phyloP scores from a whole-genome alignment of 306 rosid species.

The Cucumis hystrix region DNA sequence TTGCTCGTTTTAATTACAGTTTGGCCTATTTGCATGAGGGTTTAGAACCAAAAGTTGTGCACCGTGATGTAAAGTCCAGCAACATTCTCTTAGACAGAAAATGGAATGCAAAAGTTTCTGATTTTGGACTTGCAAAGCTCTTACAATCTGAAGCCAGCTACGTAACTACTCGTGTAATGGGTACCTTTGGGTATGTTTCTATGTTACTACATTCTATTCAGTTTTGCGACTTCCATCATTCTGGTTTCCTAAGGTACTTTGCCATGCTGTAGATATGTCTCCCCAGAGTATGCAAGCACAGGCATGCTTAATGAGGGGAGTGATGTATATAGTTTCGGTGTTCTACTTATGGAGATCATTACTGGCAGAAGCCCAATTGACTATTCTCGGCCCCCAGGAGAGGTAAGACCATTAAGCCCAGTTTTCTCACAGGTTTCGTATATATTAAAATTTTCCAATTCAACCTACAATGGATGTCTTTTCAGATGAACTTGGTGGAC shows the following conservation, averaged over 20 bases:
- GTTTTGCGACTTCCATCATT: not conserved
- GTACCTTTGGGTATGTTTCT: conserved; percentile 72
- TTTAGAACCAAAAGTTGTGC: conserved; percentile 95
- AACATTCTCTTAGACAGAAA: conserved; percentile 84
- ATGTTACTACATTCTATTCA: not conserved
- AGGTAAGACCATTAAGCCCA: conserved; percentile 32
- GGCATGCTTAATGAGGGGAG: conserved; percentile 96
- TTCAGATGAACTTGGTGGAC: conserved; percentile 94
- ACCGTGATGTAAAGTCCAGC: conserved; percentile 89
- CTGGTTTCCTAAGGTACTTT: not conserved
- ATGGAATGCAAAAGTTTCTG: conserved; percentile 88
- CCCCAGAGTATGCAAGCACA: conserved; percentile 94
- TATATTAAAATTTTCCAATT: not conserved
- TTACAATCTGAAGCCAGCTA: conserved; percentile 70
- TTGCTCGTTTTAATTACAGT: conserved; percentile 28
- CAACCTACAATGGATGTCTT: not conserved
- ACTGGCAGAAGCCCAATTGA: conserved; percentile 94
- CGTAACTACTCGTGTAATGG: conserved; percentile 96
- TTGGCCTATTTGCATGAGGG: conserved; percentile 94
- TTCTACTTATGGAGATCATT: conserved; percentile 91
- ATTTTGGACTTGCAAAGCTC: conserved; percentile 95
- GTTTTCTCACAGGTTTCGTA: not conserved
- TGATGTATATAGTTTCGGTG: conserved; percentile 89
- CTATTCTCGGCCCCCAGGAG: conserved; percentile 81
- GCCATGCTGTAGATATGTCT: conserved; percentile 55